Base-by-base conservation (phyloP, 2,329 filamentous ascomycete species). In the Trichoderma sp. region DNA sequence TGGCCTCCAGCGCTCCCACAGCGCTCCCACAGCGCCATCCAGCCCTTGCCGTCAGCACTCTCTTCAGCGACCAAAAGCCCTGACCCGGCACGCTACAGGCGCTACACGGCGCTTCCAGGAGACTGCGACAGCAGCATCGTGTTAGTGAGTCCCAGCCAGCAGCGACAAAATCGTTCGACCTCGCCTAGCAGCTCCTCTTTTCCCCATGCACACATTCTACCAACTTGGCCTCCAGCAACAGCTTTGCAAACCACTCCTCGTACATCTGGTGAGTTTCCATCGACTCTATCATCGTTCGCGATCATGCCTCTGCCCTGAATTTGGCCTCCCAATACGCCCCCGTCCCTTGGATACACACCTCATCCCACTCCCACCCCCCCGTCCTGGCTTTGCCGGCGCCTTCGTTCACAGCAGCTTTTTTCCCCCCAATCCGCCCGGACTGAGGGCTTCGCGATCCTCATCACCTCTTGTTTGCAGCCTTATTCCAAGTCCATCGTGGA, bases 141-240 rank as follows among this genome's bases (percentile, higher is more conserved):
- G 68, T 70, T 70, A 68, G 65, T 70, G 68, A 70, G 50, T 66
- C 72, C 73, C 73, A 67, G 70, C 70, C 70, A 70, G 72, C 74
- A 74, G 73, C 75, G 77, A 78, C 79, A 79, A 80, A 80, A 69
- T 80, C 78, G 74, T 76, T 76, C 75, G 74, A 77, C 78, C 74
- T 79, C 75, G 71, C 73, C 74, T 74, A 73, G 74, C 77, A 70
- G 70, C 73, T 80, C 79, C 79, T 81, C 79, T 80, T 80, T 80
- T 81, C 79, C 78, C 76, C 77, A 77, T 79, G 75, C 78, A 80
- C 79, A 79, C 77, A 76, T 74, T 76, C 78, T 76, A 73, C 74
- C 76, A 74, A 73, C 73, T 75, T 74, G 69, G 72, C 74, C 73
- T 71, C 34, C 77, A 73, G 74, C 75, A 76, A 74, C 75, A 76